Conservation (phyloP, 2,329 filamentous ascomycete genomes). For the Blastomyces silverae region DNA sequence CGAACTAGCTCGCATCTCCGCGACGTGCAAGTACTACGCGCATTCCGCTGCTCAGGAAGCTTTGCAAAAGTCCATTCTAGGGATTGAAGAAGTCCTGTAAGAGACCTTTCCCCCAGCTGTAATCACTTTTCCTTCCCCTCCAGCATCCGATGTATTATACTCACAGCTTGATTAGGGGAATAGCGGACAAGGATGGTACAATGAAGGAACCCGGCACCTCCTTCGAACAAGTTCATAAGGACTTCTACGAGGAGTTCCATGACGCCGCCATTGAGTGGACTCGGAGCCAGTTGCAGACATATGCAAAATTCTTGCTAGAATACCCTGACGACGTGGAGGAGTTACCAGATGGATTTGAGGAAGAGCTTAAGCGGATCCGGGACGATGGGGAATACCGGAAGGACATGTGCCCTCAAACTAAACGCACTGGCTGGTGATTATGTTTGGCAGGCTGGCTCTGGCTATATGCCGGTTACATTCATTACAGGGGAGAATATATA, state of each 20-base stretch:
- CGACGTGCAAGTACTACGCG: constrained; percentile 15
- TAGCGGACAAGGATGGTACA: constrained; percentile 6
- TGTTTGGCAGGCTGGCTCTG: not conserved
- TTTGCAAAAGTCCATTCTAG: constrained; percentile 11
- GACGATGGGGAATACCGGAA: constrained; percentile 9
- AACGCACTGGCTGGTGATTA: not conserved
- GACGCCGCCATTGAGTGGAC: constrained; percentile 7
- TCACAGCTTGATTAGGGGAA: constrained; percentile 8
- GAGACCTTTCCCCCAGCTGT: not conserved
- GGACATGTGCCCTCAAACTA: constrained; percentile 3
- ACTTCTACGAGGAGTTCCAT: constrained; percentile 11
- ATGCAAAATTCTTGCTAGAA: constrained; percentile 4
- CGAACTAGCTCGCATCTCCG: constrained; percentile 13
- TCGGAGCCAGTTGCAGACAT: constrained; percentile 6
- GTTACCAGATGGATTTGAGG: not conserved
- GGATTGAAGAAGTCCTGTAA: constrained; percentile 15
- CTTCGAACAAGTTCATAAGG: constrained; percentile 9
- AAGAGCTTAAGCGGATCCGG: constrained; percentile 7
- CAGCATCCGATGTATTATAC: not conserved
- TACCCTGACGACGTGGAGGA: not conserved
- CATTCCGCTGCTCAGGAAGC: constrained; percentile 3
- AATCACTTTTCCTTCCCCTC: not conserved
- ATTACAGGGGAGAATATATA: not conserved
- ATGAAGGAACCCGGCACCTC: constrained; percentile 10
- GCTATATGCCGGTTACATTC: not conserved